Base-by-base conservation (phyloP, 2,329 filamentous ascomycete species). In the Arthroderma sp. region DNA sequence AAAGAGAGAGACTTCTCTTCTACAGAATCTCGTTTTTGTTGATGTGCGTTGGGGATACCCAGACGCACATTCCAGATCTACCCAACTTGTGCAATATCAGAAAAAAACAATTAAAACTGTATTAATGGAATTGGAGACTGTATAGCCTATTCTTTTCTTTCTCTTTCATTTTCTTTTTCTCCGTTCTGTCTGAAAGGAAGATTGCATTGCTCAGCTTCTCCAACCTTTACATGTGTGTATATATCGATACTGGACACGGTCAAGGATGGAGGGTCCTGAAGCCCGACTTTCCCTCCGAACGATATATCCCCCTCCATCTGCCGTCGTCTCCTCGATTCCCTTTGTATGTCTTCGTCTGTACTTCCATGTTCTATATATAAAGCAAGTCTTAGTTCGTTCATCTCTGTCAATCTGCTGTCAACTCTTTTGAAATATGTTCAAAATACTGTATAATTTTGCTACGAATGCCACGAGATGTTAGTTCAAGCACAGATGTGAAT, bases 91-190 rank as follows among this genome's bases (percentile, higher is more conserved):
- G 55, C 55, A 49, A 51, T 56, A 56, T 23, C 51, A 55, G 25
- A 55, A 41, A 55, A 38, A 47, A 56, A 49, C 31, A 43, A 51
- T 51, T 51, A 51, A 51, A 51, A 51, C 47, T 56, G 55, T 56
- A 56, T 56, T 56, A 56, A 49, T 56, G 41, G 55, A 56, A 56
- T 49, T 38, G 35, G 43, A 56, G 37, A 55, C 19, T 55, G 54
- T 55, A 55, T 44, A 54, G 37, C 23, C 17, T 54, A 39, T 33
- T 39, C 33, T 54, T 54, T 38, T 54, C 52, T 23, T 38, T 38
- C 11, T n/a, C 13, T 37, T 35, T n/a, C 13, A 28, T 54, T 54
- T 38, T n/a, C n/a, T 38, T 25, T 25, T 39, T 54, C 17, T 17
- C 38, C 51, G 28, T 33, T 39, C 28, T 54, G 33, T 54, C 37